phyloP scores from a whole-genome alignment of 2,329 filamentous ascomycete genomes.

The Stemphylium vesicarium region DNA sequence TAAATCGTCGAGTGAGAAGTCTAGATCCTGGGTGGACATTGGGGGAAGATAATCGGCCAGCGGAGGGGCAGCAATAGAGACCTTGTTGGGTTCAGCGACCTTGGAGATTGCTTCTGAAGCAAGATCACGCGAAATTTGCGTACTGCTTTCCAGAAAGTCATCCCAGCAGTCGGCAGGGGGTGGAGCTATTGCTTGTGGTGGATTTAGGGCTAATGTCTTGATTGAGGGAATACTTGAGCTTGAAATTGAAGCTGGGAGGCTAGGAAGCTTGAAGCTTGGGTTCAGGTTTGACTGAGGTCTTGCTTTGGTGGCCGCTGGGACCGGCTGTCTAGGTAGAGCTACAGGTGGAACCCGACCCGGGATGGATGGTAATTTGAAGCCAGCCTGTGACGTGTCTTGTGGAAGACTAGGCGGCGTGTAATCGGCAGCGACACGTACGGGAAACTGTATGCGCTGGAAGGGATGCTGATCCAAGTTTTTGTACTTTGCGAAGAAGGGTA shows the following conservation, averaged over 20 bases:
- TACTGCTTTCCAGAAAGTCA: constrained; percentile 54
- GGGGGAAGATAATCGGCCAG: constrained; percentile 21
- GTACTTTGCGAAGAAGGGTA: constrained; percentile 37
- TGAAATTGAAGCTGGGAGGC: constrained; percentile 32
- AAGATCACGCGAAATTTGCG: constrained; percentile 55
- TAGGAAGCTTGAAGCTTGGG: constrained; percentile 35
- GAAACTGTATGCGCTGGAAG: constrained; percentile 42
- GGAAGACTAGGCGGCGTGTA: constrained; percentile 1
- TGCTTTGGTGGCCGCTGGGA: background rate
- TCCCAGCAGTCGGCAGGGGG: constrained; percentile 38
- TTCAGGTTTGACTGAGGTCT: constrained; percentile 15
- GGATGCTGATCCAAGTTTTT: constrained; percentile 34
- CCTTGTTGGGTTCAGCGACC: background rate
- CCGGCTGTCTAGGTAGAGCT: constrained; percentile 13
- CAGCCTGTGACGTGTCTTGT: constrained; percentile 17
- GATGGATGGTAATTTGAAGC: constrained; percentile 31
- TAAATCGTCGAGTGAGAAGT: constrained; percentile 51
- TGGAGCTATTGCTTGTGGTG: background rate
- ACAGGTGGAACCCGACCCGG: constrained; percentile 13
- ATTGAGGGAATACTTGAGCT: background rate
- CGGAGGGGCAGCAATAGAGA: background rate
- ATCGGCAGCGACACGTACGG: constrained; percentile 38
- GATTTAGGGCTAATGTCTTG: background rate
- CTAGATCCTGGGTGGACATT: constrained; percentile 50
- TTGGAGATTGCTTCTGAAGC: constrained; percentile 19